Evolutionary conservation across 768 basidiomycete genomes (phyloP).

Genomic region (Rhizopogon rudus): DNA sequence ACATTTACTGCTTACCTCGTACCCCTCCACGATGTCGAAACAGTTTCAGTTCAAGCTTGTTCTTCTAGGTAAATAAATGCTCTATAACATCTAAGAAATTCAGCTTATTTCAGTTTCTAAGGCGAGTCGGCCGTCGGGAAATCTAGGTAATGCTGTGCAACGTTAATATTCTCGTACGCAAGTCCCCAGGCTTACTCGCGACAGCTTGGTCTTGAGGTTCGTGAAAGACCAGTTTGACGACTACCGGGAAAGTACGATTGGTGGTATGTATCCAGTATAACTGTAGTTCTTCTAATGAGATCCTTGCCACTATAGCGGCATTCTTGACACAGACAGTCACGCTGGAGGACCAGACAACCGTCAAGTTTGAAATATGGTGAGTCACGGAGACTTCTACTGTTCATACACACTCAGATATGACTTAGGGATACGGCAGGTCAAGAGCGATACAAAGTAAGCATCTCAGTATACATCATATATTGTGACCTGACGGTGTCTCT

Average conservation of each 20-base stretch:
- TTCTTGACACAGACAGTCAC: slow-evolving; percentile 98
- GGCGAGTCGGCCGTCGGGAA: slow-evolving; percentile 99
- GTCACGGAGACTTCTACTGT: slow-evolving; percentile 17
- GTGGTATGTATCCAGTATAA: slow-evolving; percentile 45
- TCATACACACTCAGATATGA: not conserved
- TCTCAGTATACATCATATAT: not conserved
- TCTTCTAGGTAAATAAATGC: slow-evolving; percentile 65
- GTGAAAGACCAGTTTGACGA: slow-evolving; percentile 97
- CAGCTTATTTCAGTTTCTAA: slow-evolving; percentile 28
- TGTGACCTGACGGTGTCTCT: not conserved
- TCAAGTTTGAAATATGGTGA: slow-evolving; percentile 98
- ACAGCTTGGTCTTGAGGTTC: slow-evolving; percentile 88
- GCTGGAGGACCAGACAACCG: slow-evolving; percentile 80
- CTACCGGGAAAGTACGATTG: slow-evolving; percentile 92
- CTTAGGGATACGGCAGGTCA: slow-evolving; percentile 92
- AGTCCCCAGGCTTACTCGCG: slow-evolving; percentile 16
- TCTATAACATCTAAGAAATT: not conserved
- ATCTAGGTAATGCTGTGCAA: slow-evolving; percentile 57
- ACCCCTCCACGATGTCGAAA: slow-evolving; percentile 67
- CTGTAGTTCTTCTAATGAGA: slow-evolving; percentile 11
- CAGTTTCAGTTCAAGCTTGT: slow-evolving; percentile 97
- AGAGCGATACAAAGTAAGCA: slow-evolving; percentile 83
- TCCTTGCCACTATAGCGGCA: slow-evolving; percentile 54
- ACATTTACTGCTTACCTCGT: slow-evolving; percentile 20
- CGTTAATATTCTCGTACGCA: slow-evolving; percentile 10